Evolutionary conservation across 2,329 filamentous ascomycete genomes (phyloP), one percentile per base, ranked within the genome.

Genomic region (Neonectria magnoliae): DNA sequence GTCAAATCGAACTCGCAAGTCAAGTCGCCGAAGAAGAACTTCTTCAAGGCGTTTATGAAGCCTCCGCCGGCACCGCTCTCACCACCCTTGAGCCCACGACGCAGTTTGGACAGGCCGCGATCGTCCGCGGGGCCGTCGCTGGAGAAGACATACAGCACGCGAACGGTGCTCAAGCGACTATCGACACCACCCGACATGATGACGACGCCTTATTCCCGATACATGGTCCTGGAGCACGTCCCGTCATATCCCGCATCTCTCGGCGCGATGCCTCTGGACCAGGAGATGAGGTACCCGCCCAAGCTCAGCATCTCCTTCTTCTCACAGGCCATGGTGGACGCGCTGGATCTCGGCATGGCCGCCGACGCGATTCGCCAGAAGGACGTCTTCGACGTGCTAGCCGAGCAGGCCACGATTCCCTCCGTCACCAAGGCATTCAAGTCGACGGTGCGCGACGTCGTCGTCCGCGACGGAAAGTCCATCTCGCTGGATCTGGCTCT

Each of bases 321-420:
- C 68, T 86, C 84, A 1, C 76, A 79, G 7, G 79, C 81, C 11
- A 81, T 85, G 52, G 76, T 84, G 0, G 81, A 84, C 11, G 75
- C 85, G 11, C 78, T 88, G 1, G 81, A 82, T 13, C 76, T 85
- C 2, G 76, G 76, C 16, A 71, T 77, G 36, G 73, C 75, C 2
- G 69, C 73, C 3, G 76, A 78, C 2, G 75, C 78, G 2, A 77
- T 84, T 16, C 72, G 80, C 52, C 80, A 83, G 51, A 81, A 80
- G 66, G 85, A 89, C 64, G 79, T 88, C 13, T 89, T 89, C 71
- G 80, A 82, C 44, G 81, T 88, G n/a, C 79, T 89, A 5, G 76
- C 79, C 5, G 80, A 84, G n/a, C 80, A 83, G 48, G 78, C 81
- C 1, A 76, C 77, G n/a, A 79, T 82, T 9, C 79, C 80, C 0